A percentile compares a stretch with the other conserved stretches of the same genome.
Evolutionary conservation across 1,284 basidiomycete genomes (phyloP).

Genomic region (Sanghuangporus baumii): DNA sequence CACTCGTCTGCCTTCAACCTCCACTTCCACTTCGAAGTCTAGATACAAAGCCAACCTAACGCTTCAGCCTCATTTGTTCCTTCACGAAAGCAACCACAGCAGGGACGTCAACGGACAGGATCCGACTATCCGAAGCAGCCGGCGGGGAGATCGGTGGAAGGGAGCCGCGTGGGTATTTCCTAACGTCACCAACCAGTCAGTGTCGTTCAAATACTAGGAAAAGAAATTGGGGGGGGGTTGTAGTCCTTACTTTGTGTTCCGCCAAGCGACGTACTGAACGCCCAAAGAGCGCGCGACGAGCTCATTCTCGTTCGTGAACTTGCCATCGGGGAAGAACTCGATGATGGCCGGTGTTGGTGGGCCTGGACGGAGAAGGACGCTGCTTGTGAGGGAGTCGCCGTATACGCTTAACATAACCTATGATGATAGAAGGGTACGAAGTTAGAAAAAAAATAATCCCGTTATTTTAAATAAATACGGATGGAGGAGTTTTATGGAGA

Average conservation of each 20-base stretch:
- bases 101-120: slow-evolving; percentile 45
- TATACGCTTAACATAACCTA: slow-evolving; percentile 71
- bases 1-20: no score
- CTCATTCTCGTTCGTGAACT: slow-evolving; percentile 71
- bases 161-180: slow-evolving; percentile 27
- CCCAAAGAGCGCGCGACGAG: slow-evolving; percentile 57
- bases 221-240: no score
- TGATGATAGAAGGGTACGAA: not conserved
- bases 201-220: not conserved
- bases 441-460: not conserved
- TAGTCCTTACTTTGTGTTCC: slow-evolving; percentile 47
- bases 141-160: slow-evolving; percentile 37
- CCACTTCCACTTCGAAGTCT: not conserved
- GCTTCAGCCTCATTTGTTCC: slow-evolving; percentile 22
- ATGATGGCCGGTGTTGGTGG: slow-evolving; percentile 30
- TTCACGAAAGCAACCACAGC: slow-evolving; percentile 40
- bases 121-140: slow-evolving; percentile 34
- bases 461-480: no score
- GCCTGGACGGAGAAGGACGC: slow-evolving; percentile 54
- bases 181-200: slow-evolving; percentile 15
- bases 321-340: slow-evolving; percentile 73
- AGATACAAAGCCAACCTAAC: not conserved
- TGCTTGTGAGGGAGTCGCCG: slow-evolving; percentile 67
- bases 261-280: slow-evolving; percentile 74
- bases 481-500: not conserved